phyloP scores from a whole-genome alignment of 202 grass and related monocot species.

The Panicum virgatum region DNA sequence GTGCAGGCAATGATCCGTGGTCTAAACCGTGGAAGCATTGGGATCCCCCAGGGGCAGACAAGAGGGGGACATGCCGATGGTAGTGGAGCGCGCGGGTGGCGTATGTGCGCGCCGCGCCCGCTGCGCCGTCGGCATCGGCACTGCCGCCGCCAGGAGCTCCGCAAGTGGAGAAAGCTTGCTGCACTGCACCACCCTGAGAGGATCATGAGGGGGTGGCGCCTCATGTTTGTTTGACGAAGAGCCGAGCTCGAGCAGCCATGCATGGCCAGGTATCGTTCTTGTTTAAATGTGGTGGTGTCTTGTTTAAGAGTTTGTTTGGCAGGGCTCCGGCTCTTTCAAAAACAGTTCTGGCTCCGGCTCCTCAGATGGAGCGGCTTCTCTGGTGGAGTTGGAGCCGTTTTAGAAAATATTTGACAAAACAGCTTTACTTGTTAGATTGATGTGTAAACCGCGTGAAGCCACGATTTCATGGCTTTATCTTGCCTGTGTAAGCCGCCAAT shows the following conservation, averaged over 20 bases:
- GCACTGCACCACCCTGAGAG: background rate
- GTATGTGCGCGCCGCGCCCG: background rate
- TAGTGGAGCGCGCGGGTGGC: slow-evolving; percentile 42
- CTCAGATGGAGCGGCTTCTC: too few species aligned
- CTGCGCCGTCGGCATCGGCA: slow-evolving; percentile 34
- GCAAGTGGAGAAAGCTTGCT: slow-evolving; percentile 32
- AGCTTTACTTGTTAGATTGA: too few species aligned
- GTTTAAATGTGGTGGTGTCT: too few species aligned
- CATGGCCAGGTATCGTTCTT: slow-evolving; percentile 28
- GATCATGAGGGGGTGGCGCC: background rate
- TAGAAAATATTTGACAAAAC: too few species aligned
- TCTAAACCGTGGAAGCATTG: slow-evolving; percentile 41
- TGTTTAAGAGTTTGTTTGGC: too few species aligned
- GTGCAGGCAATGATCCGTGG: slow-evolving; percentile 61
- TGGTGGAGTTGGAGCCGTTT: too few species aligned
- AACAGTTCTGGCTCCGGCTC: too few species aligned
- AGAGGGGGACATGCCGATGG: slow-evolving; percentile 46
- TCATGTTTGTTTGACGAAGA: background rate
- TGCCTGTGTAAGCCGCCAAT: too few species aligned
- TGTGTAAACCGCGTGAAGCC: too few species aligned
- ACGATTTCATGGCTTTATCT: too few species aligned
- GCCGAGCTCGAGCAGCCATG: background rate
- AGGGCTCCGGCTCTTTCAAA: too few species aligned
- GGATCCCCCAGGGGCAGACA: slow-evolving; percentile 58
- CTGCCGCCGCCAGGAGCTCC: slow-evolving; percentile 38